A percentile compares a stretch with the other conserved stretches of the same genome.
Conservation (phyloP, 768 basidiomycete genomes). For the Chalciporus pseudorubinellus region DNA sequence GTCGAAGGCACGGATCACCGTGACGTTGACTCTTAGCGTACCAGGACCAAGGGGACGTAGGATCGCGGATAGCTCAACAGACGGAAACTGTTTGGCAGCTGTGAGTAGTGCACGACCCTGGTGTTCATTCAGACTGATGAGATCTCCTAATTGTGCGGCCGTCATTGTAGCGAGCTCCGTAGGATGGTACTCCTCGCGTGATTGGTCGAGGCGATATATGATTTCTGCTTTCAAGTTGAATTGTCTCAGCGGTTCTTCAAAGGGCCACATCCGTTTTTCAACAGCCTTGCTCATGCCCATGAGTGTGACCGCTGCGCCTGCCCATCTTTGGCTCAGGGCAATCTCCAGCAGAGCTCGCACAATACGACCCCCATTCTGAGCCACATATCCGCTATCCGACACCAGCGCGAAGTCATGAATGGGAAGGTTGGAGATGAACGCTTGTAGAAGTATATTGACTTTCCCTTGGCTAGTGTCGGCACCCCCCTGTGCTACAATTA, state of each 20-base stretch:
- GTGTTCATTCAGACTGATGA: conserved; percentile 81
- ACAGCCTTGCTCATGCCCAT: conserved; percentile 92
- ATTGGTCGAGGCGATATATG: conserved; percentile 71
- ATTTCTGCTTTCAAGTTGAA: conserved; percentile 76
- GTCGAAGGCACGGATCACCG: conserved; percentile 63
- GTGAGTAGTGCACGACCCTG: conserved; percentile 78
- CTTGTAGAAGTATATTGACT: conserved; percentile 93
- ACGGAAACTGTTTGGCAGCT: conserved; percentile 85
- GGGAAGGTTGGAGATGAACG: conserved; percentile 74
- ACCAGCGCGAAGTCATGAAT: conserved; percentile 95
- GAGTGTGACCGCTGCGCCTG: conserved; percentile 71
- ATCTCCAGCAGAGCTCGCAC: conserved; percentile 94
- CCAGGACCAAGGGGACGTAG: conserved; percentile 84
- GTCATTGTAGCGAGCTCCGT: conserved; percentile 67
- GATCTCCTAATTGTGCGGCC: conserved; percentile 67
- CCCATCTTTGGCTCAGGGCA: conserved; percentile 90
- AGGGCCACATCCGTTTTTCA: conserved; percentile 92
- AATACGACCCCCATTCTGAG: conserved; percentile 94
- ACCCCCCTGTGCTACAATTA: conserved; percentile 49
- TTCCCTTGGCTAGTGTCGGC: conserved; percentile 70
- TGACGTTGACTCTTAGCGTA: conserved; percentile 72
- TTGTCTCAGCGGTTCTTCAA: conserved; percentile 85
- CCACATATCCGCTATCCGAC: conserved; percentile 91
- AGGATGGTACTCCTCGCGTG: conserved; percentile 78
- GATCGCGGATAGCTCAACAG: conserved; percentile 57